Evolutionary conservation across 768 basidiomycete species (phyloP), one percentile per base, ranked within the genome.

Genomic region (Ramaria rubella): DNA sequence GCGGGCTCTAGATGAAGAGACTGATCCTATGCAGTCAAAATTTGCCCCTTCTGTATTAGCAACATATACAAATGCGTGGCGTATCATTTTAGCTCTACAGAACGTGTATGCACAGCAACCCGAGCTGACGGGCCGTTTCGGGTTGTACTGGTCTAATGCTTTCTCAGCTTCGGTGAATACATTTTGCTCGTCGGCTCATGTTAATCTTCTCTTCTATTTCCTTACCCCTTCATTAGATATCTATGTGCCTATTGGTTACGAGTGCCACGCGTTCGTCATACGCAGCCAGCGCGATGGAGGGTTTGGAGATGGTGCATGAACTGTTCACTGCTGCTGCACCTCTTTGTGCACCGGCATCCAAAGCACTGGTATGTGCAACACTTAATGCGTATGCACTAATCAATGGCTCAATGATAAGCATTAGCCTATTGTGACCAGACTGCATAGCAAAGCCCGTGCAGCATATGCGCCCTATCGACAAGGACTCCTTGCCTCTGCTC

Each of bases 31-130:
- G 48, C 75, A 75, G 55, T 85, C 88, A 62, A 76, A 73, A 62
- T 87, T 81, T 65, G 75, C 81, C 0, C 81, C 83, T 1, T 90
- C 87, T 1, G 82, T 87, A 5, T 77, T 85, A 67, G 83, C 87
- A 0, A 79, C 81, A 14, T 88, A 86, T 68, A 82, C 85, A 2
- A 85, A 84, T 1, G 81, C 85, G 4, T 87, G 84, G 81, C 72
- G 86, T 15, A 62, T 87, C 29, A 79, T 83, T 38, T 73, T 78
- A 45, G 73, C 74, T 0, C 69, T 85, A 51, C 69, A 70, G 17
- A 66, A 74, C n/a, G 68, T 74, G 1, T 79, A 77, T 69, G 64
- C 66, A 15, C 58, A 62, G 19, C 67, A 72, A 4, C 76, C 80
- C 1, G 67, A 73, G 2, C 59, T 80, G 5, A 62, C 81, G 4